These are phyloP conservation scores for Verticillium longisporum DNA, from an alignment of 2,329 filamentous ascomycete genomes.

Conservation along the genomic window DNA sequence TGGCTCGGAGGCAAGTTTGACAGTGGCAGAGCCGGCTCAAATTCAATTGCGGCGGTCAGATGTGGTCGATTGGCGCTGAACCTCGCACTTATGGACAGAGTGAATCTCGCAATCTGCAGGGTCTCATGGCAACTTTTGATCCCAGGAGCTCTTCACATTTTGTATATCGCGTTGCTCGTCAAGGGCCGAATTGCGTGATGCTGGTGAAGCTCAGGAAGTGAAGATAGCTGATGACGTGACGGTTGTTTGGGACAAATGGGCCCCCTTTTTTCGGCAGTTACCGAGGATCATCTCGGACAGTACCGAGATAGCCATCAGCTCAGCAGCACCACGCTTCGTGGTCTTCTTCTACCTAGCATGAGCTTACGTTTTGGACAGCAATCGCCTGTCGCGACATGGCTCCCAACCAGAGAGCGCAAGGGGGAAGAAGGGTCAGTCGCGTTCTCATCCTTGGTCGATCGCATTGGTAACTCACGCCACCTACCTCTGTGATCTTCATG, in stretches of 20 bases:
- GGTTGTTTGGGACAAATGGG: neutral
- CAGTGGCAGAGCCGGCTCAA: neutral
- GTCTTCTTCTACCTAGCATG: too few relatives aligned
- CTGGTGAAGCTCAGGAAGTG: neutral
- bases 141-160: neutral
- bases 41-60: neutral
- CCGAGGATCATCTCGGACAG: neutral
- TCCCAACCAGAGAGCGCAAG: too few relatives aligned
- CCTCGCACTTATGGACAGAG: neutral
- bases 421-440: too few relatives aligned
- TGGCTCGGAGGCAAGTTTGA: neutral
- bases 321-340: neutral
- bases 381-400: neutral
- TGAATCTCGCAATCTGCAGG: neutral
- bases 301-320: neutral
- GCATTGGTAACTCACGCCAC: too few relatives aligned
- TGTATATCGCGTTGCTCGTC: neutral
- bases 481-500: too few relatives aligned
- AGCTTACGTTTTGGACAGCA: neutral
- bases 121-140: neutral
- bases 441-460: too few relatives aligned
- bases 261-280: neutral
- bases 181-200: neutral
- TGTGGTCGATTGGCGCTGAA: neutral
- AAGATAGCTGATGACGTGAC: conserved; percentile 1